phyloP scores from a whole-genome alignment of 306 rosid genomes.

The Senna tora region DNA sequence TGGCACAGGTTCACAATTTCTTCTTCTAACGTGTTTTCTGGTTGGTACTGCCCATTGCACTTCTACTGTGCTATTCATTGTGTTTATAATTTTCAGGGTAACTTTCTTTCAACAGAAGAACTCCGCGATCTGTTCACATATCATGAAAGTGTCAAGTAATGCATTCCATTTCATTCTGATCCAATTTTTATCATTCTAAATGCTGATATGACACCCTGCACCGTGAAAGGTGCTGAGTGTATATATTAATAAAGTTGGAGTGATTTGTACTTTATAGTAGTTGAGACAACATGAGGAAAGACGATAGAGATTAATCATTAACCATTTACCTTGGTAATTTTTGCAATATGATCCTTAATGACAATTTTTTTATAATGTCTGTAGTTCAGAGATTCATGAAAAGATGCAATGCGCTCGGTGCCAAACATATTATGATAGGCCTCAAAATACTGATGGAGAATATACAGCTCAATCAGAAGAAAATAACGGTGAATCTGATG shows the following conservation, averaged over 20 bases:
- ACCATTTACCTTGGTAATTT: neutral
- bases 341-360: conserved; percentile 14
- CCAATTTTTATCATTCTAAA: conserved; percentile 17
- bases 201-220: neutral
- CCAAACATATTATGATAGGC: conserved; percentile 49
- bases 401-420: conserved; percentile 85
- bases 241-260: neutral
- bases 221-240: neutral
- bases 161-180: conserved; percentile 24
- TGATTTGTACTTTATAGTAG: neutral
- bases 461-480: conserved; percentile 36
- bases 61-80: conserved; percentile 24
- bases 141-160: conserved; percentile 75
- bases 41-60: conserved; percentile 35
- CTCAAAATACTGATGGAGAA: conserved; percentile 42
- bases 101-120: conserved; percentile 81
- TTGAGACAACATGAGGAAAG: neutral
- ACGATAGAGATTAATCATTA: neutral
- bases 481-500: conserved; percentile 46
- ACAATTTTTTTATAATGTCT: conserved; percentile 28
- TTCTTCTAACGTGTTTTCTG: conserved; percentile 34
- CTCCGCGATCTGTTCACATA: conserved; percentile 89
- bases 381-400: conserved; percentile 93
- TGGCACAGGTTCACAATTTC: conserved; percentile 57
- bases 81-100: conserved; percentile 57